Evolutionary conservation across 2,329 filamentous ascomycete genomes (phyloP).

Genomic region (Trichophyton rubrum): DNA sequence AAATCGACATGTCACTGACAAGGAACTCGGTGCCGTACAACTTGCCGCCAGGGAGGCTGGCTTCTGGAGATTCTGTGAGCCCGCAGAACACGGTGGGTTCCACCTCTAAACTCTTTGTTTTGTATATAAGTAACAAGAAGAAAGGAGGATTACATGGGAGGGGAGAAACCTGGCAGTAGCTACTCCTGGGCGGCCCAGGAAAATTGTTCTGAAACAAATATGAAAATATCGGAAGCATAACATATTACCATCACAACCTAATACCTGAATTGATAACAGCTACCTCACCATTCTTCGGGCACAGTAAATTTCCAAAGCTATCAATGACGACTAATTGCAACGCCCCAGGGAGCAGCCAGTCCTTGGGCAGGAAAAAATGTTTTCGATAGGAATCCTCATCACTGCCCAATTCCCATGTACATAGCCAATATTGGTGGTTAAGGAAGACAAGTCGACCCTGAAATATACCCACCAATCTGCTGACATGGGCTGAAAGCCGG

Average conservation of each 20-base stretch:
- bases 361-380: conserved; percentile 20
- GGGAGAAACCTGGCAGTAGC: no score
- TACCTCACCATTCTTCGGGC: conserved; percentile 20
- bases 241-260: no score
- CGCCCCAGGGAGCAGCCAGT: conserved; percentile 19
- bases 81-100: conserved; percentile 45
- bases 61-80: conserved; percentile 67
- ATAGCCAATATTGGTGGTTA: conserved; percentile 16
- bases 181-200: no score
- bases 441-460: conserved; percentile 12
- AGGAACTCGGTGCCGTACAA: conserved; percentile 55
- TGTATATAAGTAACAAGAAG: not conserved
- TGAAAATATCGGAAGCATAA: no score
- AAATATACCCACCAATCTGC: conserved; percentile 7
- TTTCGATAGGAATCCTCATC: conserved; percentile 7
- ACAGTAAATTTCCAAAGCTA: conserved; percentile 16
- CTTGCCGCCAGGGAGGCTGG: conserved; percentile 58
- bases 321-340: conserved; percentile 15
- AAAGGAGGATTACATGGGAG: no score
- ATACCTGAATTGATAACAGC: conserved; percentile 8
- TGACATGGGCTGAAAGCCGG: conserved; percentile 5
- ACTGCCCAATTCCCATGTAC: conserved; percentile 13
- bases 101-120: conserved; percentile 22
- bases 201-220: no score
- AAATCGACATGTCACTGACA: conserved; percentile 54